Conservation (phyloP, 176 grass and related monocot species). For the Oryza rufipogon region DNA sequence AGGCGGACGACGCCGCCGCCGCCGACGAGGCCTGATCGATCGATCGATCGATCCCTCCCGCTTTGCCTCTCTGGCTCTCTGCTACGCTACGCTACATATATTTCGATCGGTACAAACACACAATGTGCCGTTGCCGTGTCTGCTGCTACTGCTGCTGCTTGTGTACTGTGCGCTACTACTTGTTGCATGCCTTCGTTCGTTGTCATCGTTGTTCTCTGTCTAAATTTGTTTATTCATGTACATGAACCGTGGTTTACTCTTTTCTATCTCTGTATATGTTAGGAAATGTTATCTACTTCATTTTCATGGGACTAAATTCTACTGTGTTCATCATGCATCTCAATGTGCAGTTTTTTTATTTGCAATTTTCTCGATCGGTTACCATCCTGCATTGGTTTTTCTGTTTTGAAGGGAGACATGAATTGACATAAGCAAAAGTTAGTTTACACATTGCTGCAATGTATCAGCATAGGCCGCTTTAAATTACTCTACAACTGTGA, state of each 20-base stretch:
- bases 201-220: slow-evolving; percentile 1
- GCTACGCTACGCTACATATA: neutral
- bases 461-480: neutral
- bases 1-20: slow-evolving; percentile 42
- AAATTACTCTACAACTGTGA: neutral
- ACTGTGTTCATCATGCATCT: neutral
- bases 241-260: neutral
- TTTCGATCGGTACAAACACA: neutral
- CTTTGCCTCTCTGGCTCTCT: neutral
- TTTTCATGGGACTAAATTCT: neutral
- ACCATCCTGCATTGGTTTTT: neutral
- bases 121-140: neutral
- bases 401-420: neutral
- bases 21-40: slow-evolving; percentile 34
- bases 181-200: neutral
- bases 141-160: neutral
- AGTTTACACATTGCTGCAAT: neutral
- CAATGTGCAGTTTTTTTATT: neutral
- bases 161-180: neutral
- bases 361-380: neutral
- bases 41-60: slow-evolving; percentile 15
- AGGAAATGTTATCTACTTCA: slow-evolving; percentile 21
- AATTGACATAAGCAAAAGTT: neutral
- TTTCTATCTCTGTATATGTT: slow-evolving; percentile 31
- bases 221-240: slow-evolving; percentile 18